Evolutionary conservation across 495 filamentous ascomycete species (phyloP), one percentile per base, ranked within the genome.

Genomic region (Tetracladium setigerum): DNA sequence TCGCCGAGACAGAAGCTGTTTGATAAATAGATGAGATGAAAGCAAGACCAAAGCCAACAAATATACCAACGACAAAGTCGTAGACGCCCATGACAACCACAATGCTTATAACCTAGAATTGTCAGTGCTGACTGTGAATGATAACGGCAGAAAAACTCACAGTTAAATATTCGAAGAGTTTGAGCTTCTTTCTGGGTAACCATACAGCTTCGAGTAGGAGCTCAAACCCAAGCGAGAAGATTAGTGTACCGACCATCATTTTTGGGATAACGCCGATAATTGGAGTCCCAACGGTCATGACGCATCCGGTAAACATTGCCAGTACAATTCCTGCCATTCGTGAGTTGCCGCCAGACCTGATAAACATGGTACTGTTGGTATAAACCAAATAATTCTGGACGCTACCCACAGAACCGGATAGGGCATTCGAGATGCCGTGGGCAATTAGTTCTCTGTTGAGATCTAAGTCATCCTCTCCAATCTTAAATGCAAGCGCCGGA

Each of bases 311-410:
- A 1, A 83, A 81, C 31, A 73, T 67, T 11, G 92, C 94, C 35
- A 98, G 75, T 71, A 91, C 74, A n/a, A 92, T 57, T 9, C 92
- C 92, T 14, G 88, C 92, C 17, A 94, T 60, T 37, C 92, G 82
- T 52, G 82, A 92, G 55, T 89, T 74, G 12, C 89, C 92, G 17
- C 92, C 92, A 39, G 86, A 92, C 12, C 83, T 77, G 56, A 96
- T 95, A 65, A 98, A 96, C 17, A 98, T 72, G n/a, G 91, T 73
- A 57, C 87, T 95, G 55, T 98, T 98, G 38, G 89, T 89, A 56
- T 96, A 98, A 10, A 97, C 92, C 14, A 97, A 76, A 57, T 98
- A 98, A 62, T 98, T 98, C 61, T 97, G 92, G 42, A 98, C 91
- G 60, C 89, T 95, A 15, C 92, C 92, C 5, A 72, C 69, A 44